Percentiles rank a stretch among this genome's conserved stretches.
Conservation (phyloP, 2,329 filamentous ascomycete genomes). For the Colletotrichum chlorophyti region DNA sequence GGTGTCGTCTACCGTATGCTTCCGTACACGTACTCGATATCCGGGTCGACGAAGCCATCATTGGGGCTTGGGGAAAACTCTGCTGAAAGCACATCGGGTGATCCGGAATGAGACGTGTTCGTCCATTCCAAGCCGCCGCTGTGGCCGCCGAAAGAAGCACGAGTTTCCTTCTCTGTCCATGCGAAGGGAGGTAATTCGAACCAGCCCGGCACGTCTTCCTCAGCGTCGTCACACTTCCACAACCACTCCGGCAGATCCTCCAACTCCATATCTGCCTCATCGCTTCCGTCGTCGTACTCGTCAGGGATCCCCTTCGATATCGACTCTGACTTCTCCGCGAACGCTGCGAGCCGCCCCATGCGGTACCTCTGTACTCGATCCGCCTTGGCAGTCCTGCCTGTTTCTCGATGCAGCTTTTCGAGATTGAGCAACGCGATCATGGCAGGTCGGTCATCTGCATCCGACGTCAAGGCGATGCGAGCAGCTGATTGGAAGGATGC, state of each 20-base stretch:
- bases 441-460: slow-evolving; percentile 40
- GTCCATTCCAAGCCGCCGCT: slow-evolving; percentile 8
- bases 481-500: slow-evolving; percentile 38
- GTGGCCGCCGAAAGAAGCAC: background rate
- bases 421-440: slow-evolving; percentile 42
- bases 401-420: slow-evolving; percentile 36
- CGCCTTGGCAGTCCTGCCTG: slow-evolving; percentile 33
- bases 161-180: slow-evolving; percentile 8
- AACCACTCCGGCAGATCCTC: slow-evolving; percentile 27
- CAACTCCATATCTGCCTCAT: background rate
- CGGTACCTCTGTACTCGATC: slow-evolving; percentile 36
- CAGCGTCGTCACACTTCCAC: slow-evolving; percentile 18
- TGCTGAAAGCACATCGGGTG: slow-evolving; percentile 6
- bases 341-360: slow-evolving; percentile 36
- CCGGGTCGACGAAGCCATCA: background rate
- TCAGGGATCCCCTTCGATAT: slow-evolving; percentile 11
- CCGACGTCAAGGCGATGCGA: slow-evolving; percentile 34
- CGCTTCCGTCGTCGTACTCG: slow-evolving; percentile 18
- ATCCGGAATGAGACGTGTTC: slow-evolving; percentile 10
- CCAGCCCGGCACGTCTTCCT: slow-evolving; percentile 13
- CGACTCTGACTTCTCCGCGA: slow-evolving; percentile 35
- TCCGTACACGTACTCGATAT: slow-evolving; percentile 1
- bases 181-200: slow-evolving; percentile 4
- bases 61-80: slow-evolving; percentile 6
- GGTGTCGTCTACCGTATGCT: background rate